Evolutionary conservation across 257 asterid genomes (phyloP), one percentile per base, ranked within the genome.

Genomic region (Scutellaria barbata): DNA sequence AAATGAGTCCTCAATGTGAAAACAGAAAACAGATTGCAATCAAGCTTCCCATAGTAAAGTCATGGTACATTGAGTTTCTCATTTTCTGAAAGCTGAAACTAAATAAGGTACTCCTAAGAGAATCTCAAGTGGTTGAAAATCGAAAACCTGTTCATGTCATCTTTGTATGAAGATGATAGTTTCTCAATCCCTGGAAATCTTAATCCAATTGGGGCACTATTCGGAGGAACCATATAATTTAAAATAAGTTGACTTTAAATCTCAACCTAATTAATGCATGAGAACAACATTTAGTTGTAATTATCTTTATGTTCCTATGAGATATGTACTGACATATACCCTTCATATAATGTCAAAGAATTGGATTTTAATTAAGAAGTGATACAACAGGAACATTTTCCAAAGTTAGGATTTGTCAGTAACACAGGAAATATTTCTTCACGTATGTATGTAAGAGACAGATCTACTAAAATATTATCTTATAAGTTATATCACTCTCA

Each of bases 21-120:
- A 50, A 20, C 10, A 40, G 47, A 46, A 13, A 62, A 39, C 43
- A 42, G 7, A 52, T 18, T 63, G 59, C 61, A 71, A 37, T 43
- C 64, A 18, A 37, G 47, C 64, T 70, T 71, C 25, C 25, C 50
- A 55, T 42, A 18, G 13, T 46, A 39, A 11, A 55, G 16, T 25
- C n/a, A 9, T 66, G 53, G 48, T 59, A 43, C 54, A 66, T 14
- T 6, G 41, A 30, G 68, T 22, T 58, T 39, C 62, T 16, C 43
- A 45, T 43, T 30, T 25, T 18, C 33, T 20, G 40, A 13, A 66
- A 35, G 35, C 16, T 46, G 37, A 40, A 47, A 47, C 63, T 66
- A 57, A 66, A 33, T n/a, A 11, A 45, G 61, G 41, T 13, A 50
- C 48, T 73, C 57, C 46, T 40, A 55, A 62, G 60, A 10, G n/a